phyloP scores from a whole-genome alignment of 2,329 filamentous ascomycete genomes.

The Rhynchosporium agropyri region DNA sequence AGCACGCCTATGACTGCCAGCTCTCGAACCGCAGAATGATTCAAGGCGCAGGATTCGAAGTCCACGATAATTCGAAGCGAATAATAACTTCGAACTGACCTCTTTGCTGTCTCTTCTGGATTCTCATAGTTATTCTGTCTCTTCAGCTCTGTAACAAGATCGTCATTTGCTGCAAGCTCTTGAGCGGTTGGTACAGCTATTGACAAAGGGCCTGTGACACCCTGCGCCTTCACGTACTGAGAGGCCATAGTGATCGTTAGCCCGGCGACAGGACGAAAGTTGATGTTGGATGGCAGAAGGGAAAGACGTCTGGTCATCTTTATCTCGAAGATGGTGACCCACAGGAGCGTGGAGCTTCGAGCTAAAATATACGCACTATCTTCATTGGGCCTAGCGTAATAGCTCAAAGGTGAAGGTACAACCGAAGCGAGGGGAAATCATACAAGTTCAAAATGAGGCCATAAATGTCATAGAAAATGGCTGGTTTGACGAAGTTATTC shows the following conservation, averaged over 20 bases:
- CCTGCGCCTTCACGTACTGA: slow-evolving; percentile 45
- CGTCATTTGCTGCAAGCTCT: slow-evolving; percentile 76
- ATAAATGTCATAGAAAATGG: too few relatives aligned
- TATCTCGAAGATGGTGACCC: not conserved
- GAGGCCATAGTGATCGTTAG: slow-evolving; percentile 37
- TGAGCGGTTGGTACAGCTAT: slow-evolving; percentile 71
- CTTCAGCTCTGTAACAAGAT: slow-evolving; percentile 82
- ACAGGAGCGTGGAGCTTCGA: too few relatives aligned
- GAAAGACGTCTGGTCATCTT: slow-evolving; percentile 16
- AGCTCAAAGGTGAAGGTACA: not conserved
- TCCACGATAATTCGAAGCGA: too few relatives aligned
- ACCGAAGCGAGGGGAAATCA: not conserved
- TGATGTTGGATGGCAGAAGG: slow-evolving; percentile 6
- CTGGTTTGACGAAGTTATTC: too few relatives aligned
- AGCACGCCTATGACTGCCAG: not conserved
- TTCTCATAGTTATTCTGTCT: slow-evolving; percentile 90
- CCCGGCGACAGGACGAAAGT: not conserved
- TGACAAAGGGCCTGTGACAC: slow-evolving; percentile 85
- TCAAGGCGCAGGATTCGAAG: too few relatives aligned
- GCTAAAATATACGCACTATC: too few relatives aligned
- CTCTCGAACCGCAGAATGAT: not conserved
- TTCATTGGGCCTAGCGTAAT: not conserved
- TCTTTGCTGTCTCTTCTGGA: slow-evolving; percentile 78
- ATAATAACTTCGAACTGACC: slow-evolving; percentile 51
- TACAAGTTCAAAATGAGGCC: too few relatives aligned